These are phyloP conservation scores for Penicillium cataractarum DNA, from an alignment of 495 filamentous ascomycete species.

Conservation along the genomic window DNA sequence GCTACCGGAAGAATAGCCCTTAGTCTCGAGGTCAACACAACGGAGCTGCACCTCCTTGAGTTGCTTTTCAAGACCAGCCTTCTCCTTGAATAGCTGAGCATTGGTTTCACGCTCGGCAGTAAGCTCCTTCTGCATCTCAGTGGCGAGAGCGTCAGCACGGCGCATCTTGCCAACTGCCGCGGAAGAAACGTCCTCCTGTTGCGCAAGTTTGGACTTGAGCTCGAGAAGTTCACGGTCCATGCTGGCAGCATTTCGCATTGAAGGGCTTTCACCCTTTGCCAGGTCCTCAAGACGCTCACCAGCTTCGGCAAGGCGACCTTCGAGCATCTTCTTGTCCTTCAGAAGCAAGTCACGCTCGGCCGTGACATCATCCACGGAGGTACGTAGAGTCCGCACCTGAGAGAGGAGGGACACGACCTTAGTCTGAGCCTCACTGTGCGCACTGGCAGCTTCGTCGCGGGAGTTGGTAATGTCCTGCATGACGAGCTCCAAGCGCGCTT, in stretches of 20 bases:
- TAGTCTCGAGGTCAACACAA: conserved; percentile 93
- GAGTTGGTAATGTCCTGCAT: conserved; percentile 87
- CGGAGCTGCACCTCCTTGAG: conserved; percentile 89
- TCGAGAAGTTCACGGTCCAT: conserved; percentile 90
- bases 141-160: conserved; percentile 84
- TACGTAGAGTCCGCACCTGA: conserved; percentile 85
- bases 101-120: conserved; percentile 85
- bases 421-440: conserved; percentile 92
- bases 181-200: conserved; percentile 90
- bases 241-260: conserved; percentile 87
- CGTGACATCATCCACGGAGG: conserved; percentile 81
- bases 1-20: conserved; percentile 90
- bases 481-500: conserved; percentile 86
- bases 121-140: conserved; percentile 94
- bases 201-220: conserved; percentile 85
- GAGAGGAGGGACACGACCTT: conserved; percentile 88
- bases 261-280: conserved; percentile 81
- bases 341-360: conserved; percentile 82
- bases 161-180: conserved; percentile 98
- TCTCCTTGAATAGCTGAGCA: conserved; percentile 86
- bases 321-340: conserved; percentile 88
- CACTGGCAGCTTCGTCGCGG: conserved; percentile 87
- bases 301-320: conserved; percentile 85
- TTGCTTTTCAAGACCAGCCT: conserved; percentile 84
- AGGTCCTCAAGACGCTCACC: conserved; percentile 91